phyloP scores from a whole-genome alignment of 2,329 filamentous ascomycete species.

The Alternaria gaisen region DNA sequence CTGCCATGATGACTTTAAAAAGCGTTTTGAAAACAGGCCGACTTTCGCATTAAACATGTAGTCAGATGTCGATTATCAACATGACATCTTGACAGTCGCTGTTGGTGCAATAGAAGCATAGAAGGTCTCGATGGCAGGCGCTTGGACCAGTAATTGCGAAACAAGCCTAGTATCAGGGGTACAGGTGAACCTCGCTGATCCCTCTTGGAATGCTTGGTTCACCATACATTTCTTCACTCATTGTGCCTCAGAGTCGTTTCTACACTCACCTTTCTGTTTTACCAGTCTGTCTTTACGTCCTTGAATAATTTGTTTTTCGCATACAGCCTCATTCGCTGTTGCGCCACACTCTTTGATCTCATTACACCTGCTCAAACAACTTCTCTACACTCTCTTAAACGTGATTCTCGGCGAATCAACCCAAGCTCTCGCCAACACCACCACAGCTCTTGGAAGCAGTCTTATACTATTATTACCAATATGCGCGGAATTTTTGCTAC shows the following conservation, averaged over 20 bases:
- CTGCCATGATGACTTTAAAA: not conserved
- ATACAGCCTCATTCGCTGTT: conserved; percentile 33
- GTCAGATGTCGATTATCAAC: not conserved
- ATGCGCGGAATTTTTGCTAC: conserved; percentile 65
- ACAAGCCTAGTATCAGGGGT: conserved; percentile 40
- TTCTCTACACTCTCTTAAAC: conserved; percentile 22
- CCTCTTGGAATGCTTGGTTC: conserved; percentile 36
- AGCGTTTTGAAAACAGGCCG: not conserved
- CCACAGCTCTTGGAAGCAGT: conserved; percentile 35
- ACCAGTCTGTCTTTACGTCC: conserved; percentile 42
- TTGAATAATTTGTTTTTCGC: conserved; percentile 30
- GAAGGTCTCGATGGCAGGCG: conserved; percentile 1
- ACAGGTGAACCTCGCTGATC: conserved; percentile 30
- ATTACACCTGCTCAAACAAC: conserved; percentile 17
- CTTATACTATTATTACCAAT: conserved; percentile 43
- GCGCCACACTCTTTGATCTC: conserved; percentile 35
- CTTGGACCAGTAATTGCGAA: conserved; percentile 26
- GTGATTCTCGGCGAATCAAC: conserved; percentile 34
- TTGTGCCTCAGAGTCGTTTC: conserved; percentile 46
- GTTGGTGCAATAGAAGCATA: not conserved
- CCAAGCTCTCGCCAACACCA: conserved; percentile 38
- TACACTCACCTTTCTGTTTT: conserved; percentile 39
- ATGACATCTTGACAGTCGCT: conserved; percentile 2
- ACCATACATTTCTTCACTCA: conserved; percentile 42
- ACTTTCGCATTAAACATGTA: not conserved